Evolutionary conservation across 768 basidiomycete genomes (phyloP).

Genomic region (Boletus pseudopeckii): DNA sequence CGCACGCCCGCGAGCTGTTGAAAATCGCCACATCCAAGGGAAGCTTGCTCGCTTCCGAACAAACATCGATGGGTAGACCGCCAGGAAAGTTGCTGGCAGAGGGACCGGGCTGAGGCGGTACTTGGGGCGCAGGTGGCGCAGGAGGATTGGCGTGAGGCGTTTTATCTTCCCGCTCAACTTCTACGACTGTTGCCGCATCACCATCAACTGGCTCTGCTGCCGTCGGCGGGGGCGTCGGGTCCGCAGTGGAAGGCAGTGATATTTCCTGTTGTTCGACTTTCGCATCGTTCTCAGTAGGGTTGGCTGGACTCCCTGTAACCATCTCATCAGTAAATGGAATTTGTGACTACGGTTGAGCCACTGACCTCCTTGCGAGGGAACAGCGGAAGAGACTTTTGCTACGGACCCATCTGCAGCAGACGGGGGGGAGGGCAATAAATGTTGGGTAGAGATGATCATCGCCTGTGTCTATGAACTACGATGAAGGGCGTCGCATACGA

Average conservation of each 20-base stretch:
- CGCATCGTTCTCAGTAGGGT: conserved; percentile 23
- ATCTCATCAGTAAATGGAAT: background rate
- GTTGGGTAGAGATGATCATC: conserved; percentile 88
- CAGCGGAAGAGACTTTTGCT: conserved; percentile 19
- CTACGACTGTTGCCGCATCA: conserved; percentile 42
- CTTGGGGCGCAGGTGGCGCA: conserved; percentile 19
- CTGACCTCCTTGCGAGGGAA: conserved; percentile 29
- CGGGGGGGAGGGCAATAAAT: conserved; percentile 53
- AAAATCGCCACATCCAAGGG: conserved; percentile 92
- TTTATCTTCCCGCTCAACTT: conserved; percentile 45
- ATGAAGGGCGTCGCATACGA: conserved; percentile 3
- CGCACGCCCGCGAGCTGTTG: conserved; percentile 85
- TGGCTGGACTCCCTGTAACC: conserved; percentile 21
- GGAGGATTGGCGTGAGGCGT: conserved; percentile 25
- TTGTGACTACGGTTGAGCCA: background rate
- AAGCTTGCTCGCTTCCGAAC: conserved; percentile 82
- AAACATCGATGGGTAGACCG: conserved; percentile 68
- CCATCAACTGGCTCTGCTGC: conserved; percentile 17
- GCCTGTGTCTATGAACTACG: conserved; percentile 65
- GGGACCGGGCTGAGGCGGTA: conserved; percentile 15
- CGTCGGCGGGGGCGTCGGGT: conserved; percentile 31
- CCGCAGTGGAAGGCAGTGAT: conserved; percentile 31
- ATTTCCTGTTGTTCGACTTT: conserved; percentile 36
- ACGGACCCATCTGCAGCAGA: conserved; percentile 25
- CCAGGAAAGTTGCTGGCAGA: conserved; percentile 34